Conservation (phyloP, 106 monocot genomes). For the Allium fistulosum region DNA sequence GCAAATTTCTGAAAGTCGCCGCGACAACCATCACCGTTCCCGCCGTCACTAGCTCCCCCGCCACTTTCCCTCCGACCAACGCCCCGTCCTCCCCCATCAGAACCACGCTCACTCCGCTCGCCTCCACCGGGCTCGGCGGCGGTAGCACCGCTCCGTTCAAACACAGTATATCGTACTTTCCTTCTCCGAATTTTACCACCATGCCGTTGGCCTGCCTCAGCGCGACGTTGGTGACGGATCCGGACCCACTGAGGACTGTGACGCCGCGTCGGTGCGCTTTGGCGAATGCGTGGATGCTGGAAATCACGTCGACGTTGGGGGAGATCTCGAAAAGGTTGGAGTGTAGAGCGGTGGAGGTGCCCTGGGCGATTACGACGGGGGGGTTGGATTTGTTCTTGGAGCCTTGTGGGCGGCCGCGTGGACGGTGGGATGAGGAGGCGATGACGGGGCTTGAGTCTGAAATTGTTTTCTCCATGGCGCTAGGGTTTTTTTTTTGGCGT, state of each 20-base stretch:
- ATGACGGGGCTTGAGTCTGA: background rate
- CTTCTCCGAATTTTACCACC: slow-evolving; percentile 12
- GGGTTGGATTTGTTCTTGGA: slow-evolving; percentile 40
- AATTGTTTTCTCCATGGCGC: background rate
- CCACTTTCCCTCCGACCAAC: slow-evolving; percentile 27
- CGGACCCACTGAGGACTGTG: slow-evolving; percentile 24
- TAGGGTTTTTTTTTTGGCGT: too few relatives aligned
- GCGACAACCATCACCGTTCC: slow-evolving; percentile 31
- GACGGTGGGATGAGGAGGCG: background rate
- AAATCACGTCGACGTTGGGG: slow-evolving; percentile 27
- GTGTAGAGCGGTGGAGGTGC: slow-evolving; percentile 26
- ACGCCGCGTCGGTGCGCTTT: slow-evolving; percentile 22
- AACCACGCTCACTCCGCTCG: slow-evolving; percentile 16
- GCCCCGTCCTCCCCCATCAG: slow-evolving; percentile 27
- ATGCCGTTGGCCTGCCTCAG: slow-evolving; percentile 30
- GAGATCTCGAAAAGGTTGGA: slow-evolving; percentile 36
- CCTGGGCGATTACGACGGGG: slow-evolving; percentile 22
- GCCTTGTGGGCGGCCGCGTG: slow-evolving; percentile 26
- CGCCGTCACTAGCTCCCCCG: slow-evolving; percentile 21
- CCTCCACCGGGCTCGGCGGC: slow-evolving; percentile 17
- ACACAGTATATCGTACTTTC: slow-evolving; percentile 29
- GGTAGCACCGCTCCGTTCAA: slow-evolving; percentile 22
- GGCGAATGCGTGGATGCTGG: slow-evolving; percentile 18
- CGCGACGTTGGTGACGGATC: slow-evolving; percentile 23
- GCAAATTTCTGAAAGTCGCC: slow-evolving; percentile 23